A percentile compares a stretch with the other conserved stretches of the same genome.
These are phyloP conservation scores for Firmiana major DNA, from an alignment of 345 rosid species.

Conservation along the genomic window DNA sequence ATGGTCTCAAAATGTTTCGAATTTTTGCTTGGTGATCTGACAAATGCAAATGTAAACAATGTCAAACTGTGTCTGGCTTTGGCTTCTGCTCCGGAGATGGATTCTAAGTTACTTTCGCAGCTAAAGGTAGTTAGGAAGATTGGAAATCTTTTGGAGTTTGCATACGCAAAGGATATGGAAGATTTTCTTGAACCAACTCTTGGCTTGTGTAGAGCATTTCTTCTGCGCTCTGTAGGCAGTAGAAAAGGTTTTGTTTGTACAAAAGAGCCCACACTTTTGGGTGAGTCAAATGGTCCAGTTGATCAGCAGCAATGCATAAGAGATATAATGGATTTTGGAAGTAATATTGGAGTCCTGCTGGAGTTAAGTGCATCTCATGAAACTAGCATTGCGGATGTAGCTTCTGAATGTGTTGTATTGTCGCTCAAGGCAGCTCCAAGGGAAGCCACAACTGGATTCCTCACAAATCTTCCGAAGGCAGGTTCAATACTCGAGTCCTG, in stretches of 20 bases:
- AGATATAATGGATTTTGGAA: constrained; percentile 77
- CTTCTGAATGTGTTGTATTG: constrained; percentile 80
- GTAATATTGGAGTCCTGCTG: constrained; percentile 66
- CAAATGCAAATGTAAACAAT: constrained; percentile 82
- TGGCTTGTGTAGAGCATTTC: constrained; percentile 74
- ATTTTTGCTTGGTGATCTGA: constrained; percentile 83
- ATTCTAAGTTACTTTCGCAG: constrained; percentile 77
- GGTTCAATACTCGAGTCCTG: constrained; percentile 56
- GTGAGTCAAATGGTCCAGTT: constrained; percentile 30
- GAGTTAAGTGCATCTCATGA: constrained; percentile 48
- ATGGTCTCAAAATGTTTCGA: constrained; percentile 87
- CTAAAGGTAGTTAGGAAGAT: constrained; percentile 76
- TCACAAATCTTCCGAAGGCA: constrained; percentile 75
- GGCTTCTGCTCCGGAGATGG: constrained; percentile 96
- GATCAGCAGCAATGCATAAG: constrained; percentile 58
- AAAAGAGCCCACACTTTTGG: constrained; percentile 60
- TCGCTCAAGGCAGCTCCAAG: constrained; percentile 80
- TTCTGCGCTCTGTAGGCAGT: constrained; percentile 55
- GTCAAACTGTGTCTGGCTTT: constrained; percentile 87
- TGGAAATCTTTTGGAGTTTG: constrained; percentile 85
- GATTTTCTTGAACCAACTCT: constrained; percentile 93
- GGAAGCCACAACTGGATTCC: constrained; percentile 79
- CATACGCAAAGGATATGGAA: constrained; percentile 82
- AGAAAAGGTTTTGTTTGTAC: constrained; percentile 42
- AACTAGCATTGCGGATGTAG: constrained; percentile 51